Conservation (phyloP, 1,284 basidiomycete genomes). For the Puccinia coronata region DNA sequence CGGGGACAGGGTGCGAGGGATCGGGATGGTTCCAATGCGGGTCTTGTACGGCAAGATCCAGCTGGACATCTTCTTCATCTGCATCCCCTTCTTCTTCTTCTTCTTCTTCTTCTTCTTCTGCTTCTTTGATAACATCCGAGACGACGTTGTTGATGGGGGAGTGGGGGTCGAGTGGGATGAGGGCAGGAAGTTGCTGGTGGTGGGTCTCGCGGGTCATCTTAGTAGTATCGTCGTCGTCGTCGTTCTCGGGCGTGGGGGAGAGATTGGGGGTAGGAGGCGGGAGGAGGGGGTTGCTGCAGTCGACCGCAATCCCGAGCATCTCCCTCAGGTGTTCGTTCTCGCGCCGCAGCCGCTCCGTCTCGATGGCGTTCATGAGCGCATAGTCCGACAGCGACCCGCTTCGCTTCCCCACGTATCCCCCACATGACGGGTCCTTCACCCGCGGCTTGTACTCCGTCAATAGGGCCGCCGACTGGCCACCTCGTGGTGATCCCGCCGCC, state of each 20-base stretch:
- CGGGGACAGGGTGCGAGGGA: too few relatives aligned
- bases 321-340: conserved; percentile 78
- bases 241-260: too few relatives aligned
- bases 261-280: too few relatives aligned
- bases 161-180: not conserved
- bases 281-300: too few relatives aligned
- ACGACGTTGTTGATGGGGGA: not conserved
- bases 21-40: too few relatives aligned
- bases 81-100: too few relatives aligned
- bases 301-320: conserved; percentile 67
- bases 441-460: conserved; percentile 43
- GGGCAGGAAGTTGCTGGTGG: not conserved
- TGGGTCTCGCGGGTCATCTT: too few relatives aligned
- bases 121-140: not conserved
- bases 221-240: too few relatives aligned
- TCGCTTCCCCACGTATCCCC: conserved; percentile 39
- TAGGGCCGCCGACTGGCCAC: too few relatives aligned
- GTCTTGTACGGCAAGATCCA: too few relatives aligned
- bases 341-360: conserved; percentile 73
- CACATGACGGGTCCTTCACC: conserved; percentile 32
- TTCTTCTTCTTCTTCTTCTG: too few relatives aligned
- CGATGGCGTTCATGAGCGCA: conserved; percentile 77
- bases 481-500: too few relatives aligned
- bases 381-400: conserved; percentile 66
- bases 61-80: not conserved